These are phyloP conservation scores for Phytophthora podocarpi DNA, from an alignment of 352 stramenopile species.

Conservation along the genomic window DNA sequence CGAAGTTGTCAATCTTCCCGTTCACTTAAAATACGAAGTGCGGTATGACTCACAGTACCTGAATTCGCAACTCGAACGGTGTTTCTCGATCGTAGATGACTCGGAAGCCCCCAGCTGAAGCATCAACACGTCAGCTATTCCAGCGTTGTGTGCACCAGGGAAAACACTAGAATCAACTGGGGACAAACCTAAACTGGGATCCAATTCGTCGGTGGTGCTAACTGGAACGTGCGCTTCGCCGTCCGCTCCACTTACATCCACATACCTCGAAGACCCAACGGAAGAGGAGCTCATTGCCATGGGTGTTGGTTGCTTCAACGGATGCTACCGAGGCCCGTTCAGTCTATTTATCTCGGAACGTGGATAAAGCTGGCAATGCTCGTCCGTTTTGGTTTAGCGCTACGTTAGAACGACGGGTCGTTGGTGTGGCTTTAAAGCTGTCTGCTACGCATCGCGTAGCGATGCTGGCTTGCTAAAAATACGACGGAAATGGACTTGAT, in stretches of 20 bases:
- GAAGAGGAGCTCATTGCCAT: slow-evolving; percentile 51
- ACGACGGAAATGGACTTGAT: slow-evolving; percentile 36
- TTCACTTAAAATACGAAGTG: no score
- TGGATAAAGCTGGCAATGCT: no score
- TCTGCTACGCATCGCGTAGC: slow-evolving; percentile 14
- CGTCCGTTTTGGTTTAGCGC: slow-evolving; percentile 23
- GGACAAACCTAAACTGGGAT: slow-evolving; percentile 73
- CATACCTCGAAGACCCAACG: slow-evolving; percentile 45
- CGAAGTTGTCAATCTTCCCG: no score
- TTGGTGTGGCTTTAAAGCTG: background rate
- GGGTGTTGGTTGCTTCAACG: no score
- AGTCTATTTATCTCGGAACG: background rate
- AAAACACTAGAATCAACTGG: no score
- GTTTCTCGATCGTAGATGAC: slow-evolving; percentile 93
- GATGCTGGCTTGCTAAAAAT: slow-evolving; percentile 35
- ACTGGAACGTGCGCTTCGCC: slow-evolving; percentile 56
- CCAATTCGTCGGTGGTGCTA: slow-evolving; percentile 63
- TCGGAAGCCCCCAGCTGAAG: slow-evolving; percentile 78
- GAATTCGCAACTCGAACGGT: slow-evolving; percentile 90
- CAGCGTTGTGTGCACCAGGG: no score
- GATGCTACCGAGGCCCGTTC: no score
- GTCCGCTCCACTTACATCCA: slow-evolving; percentile 28
- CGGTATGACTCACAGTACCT: no score
- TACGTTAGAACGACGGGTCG: slow-evolving; percentile 18
- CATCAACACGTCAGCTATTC: background rate